Evolutionary conservation across 2,329 filamentous ascomycete genomes (phyloP), one percentile per base, ranked within the genome.

Genomic region (Paecilomyces fulvus): DNA sequence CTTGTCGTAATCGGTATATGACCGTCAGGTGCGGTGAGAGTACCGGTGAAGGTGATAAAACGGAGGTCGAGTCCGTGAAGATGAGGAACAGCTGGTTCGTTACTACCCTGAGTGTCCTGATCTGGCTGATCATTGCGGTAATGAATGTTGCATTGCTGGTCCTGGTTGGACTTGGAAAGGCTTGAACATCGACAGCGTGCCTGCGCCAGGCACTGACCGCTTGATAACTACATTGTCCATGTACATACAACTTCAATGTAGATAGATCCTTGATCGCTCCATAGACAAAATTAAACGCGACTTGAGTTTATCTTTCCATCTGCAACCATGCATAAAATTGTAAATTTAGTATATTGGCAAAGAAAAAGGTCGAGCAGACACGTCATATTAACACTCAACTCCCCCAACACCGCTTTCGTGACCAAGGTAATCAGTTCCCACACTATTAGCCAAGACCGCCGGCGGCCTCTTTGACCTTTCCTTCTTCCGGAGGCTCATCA

Each of bases 141-240:
- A 88, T 92, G 86, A 92, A 92, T 67, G 78, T 90, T n/a, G 86
- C 88, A 0, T 81, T 89, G 59, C 68, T 92, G 61, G 88, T 90
- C 2, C 69, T 92, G 55, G 72, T 79, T 33, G 81, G 78, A 8
- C 67, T 89, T 64, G 86, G 84, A 30, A 73, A 75, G 58, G 67
- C 72, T 25, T 75, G 55, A 62, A 20, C 8, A 58, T 31, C 3
- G 28, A 56, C 52, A 33, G 7, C 12, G 25, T 11, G 20, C n/a
- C n/a, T 28, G 20, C 14, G 5, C 14, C n/a, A 43, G 3, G 17
- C 17, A 43, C 37, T 17, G 6, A 20, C n/a, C 3, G 2, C 37
- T 17, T 43, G n/a, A 43, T 20, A 43, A 17, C 37, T 43, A 43
- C 25, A 5, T 7, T 21, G 21, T 28, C 25, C 25, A 28, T 28